Percentiles rank a stretch among this genome's conserved stretches.
Conservation (phyloP, 805 yeast species). For the Pichia nanzhaoensis region DNA sequence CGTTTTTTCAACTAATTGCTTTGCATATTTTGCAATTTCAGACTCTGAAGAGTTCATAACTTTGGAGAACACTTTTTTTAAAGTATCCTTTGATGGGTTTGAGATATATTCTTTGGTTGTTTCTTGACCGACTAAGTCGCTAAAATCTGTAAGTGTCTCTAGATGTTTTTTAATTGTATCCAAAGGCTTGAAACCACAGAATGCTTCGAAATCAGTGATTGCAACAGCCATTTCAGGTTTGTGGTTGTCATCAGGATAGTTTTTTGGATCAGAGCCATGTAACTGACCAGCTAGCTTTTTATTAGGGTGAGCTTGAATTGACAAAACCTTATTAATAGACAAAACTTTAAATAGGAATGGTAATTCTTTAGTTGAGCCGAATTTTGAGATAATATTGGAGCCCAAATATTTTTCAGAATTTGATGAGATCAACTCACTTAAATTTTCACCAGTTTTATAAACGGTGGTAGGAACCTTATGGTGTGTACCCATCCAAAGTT, state of each 20-base stretch:
- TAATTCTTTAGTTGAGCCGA: slow-evolving; percentile 56
- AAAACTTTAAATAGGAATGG: slow-evolving; percentile 94
- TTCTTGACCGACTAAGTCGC: slow-evolving; percentile 59
- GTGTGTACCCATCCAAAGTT: slow-evolving; percentile 99
- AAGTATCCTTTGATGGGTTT: slow-evolving; percentile 49
- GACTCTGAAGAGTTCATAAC: slow-evolving; percentile 78
- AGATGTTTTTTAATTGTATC: slow-evolving; percentile 65
- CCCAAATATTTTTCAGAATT: slow-evolving; percentile 60
- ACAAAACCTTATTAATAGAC: slow-evolving; percentile 85
- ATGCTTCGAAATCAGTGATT: slow-evolving; percentile 91
- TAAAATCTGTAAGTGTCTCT: slow-evolving; percentile 69
- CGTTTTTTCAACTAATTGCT: slow-evolving; percentile 61
- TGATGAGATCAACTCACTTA: slow-evolving; percentile 60
- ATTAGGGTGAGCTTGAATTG: slow-evolving; percentile 98
- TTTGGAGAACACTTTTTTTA: slow-evolving; percentile 70
- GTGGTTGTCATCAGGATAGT: slow-evolving; percentile 97
- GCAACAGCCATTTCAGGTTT: slow-evolving; percentile 99
- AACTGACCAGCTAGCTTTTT: slow-evolving; percentile 71
- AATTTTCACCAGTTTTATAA: slow-evolving; percentile 39
- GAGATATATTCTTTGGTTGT: slow-evolving; percentile 49
- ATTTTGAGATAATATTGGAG: slow-evolving; percentile 49
- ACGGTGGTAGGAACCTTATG: slow-evolving; percentile 78
- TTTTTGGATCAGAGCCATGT: slow-evolving; percentile 77
- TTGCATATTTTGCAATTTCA: slow-evolving; percentile 50
- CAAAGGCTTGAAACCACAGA: slow-evolving; percentile 95